Base-by-base conservation (phyloP, 2,329 filamentous ascomycete species). In the Myriosclerotinia duriaeana region DNA sequence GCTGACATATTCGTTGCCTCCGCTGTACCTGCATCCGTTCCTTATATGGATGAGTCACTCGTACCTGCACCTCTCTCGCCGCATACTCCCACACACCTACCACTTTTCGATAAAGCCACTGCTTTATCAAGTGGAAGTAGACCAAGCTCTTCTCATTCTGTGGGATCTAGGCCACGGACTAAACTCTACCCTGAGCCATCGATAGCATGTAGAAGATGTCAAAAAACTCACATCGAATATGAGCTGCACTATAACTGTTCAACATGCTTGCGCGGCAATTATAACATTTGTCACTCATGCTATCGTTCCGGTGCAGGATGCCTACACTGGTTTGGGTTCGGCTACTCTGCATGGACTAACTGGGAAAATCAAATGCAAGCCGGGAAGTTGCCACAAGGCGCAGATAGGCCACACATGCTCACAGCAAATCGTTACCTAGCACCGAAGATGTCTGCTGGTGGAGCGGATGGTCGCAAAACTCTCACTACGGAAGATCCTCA, bases 301-400 rank as follows among this genome's bases (percentile, higher is more conserved):
- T 97, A 96, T 76, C 87, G 92, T 38, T 76, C 80, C 15, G 89
- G 89, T 11, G 85, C 85, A 73, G 93, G 93, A 14, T 98, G 94
- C 76, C 82, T 87, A 22, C 86, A 95, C 75, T 97, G 93, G 92
- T 93, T 89, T 72, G 93, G 94, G 1, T 97, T 97, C 76, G 91
- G 91, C 3, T 83, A 89, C 72, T 84, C 85, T 5, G 92, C 92
- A 0, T 85, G 87, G 79, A 79, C 79, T 55, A 87, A 84, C 68
- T 94, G 90, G 82, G 87, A 90, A 67, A 81, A 81, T 72, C 76
- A 78, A 71, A 76, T 77, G 63, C 76, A 77, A 67, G 67, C 72
- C 8, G 72, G 74, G 22, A 70, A 73, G 40, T 42, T 71, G 36
- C 66, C 69, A 8, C 42, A 73, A 61, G 76, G 76, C 67, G 74